Evolutionary conservation across 805 yeast species (phyloP).

Genomic region (Yarrowia porcina): DNA sequence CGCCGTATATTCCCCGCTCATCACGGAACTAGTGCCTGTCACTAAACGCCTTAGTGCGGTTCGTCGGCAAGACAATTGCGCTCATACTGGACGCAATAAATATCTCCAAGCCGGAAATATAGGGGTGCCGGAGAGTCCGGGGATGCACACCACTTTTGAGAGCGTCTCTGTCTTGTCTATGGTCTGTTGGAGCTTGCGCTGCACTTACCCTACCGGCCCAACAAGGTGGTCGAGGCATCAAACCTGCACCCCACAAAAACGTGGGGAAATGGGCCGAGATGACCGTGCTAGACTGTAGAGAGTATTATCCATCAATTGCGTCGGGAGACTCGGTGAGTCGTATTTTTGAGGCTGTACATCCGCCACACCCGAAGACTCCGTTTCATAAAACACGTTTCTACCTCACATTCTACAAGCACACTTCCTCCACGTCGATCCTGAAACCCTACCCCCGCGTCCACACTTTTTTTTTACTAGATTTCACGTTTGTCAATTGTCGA

Average conservation of each 20-base stretch:
- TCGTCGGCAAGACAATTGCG: background rate
- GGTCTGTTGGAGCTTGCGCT: background rate
- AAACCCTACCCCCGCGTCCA: conserved; percentile 15
- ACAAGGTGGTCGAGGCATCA: conserved; percentile 14
- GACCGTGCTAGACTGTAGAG: background rate
- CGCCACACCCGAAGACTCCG: background rate
- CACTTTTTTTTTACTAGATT: background rate
- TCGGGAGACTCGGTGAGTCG: background rate
- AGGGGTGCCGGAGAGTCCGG: background rate
- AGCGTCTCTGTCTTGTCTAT: background rate
- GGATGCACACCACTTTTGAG: background rate
- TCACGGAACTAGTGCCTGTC: background rate
- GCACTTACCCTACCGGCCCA: conserved; percentile 20
- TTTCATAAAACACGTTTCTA: background rate
- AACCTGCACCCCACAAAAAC: conserved; percentile 17
- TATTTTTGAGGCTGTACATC: background rate
- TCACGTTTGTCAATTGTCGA: background rate
- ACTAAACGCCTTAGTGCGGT: background rate
- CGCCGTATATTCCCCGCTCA: background rate
- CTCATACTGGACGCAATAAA: background rate
- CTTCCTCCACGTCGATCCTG: conserved; percentile 2
- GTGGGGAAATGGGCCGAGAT: conserved; percentile 25
- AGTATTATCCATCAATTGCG: background rate
- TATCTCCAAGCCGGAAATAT: background rate
- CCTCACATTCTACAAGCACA: background rate